These are phyloP conservation scores for Camellia lanceoleosa DNA, from an alignment of 148 eudicot genomes.

Conservation along the genomic window DNA sequence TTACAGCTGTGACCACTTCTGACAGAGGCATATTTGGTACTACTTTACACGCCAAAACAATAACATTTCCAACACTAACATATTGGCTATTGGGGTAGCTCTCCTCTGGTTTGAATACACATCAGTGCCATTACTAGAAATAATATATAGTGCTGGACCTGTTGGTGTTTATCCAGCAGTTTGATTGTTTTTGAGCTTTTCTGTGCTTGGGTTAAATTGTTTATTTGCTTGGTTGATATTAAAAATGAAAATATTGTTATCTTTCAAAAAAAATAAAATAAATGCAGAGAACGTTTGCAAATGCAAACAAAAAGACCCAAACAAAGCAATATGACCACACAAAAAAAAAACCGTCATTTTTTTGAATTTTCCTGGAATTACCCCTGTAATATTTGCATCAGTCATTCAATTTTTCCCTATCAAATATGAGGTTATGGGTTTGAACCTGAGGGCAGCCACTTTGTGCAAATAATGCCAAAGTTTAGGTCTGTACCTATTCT, in stretches of 20 bases:
- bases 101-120: neutral
- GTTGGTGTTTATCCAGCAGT: neutral
- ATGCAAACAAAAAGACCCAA: neutral
- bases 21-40: neutral
- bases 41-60: neutral
- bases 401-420: neutral
- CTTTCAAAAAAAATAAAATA: neutral
- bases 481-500: no score
- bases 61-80: neutral
- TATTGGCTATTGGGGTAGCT: neutral
- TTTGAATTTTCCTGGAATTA: neutral
- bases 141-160: neutral
- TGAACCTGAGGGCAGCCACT: no score
- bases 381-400: neutral
- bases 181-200: neutral
- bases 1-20: neutral
- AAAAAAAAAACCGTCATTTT: neutral
- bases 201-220: neutral
- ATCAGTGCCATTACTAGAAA: neutral
- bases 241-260: neutral
- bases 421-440: no score
- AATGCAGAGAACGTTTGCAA: neutral
- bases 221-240: neutral
- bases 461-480: no score
- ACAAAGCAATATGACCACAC: neutral